Base-by-base conservation (phyloP, 495 filamentous ascomycete species). In the Terfezia boudieri region DNA sequence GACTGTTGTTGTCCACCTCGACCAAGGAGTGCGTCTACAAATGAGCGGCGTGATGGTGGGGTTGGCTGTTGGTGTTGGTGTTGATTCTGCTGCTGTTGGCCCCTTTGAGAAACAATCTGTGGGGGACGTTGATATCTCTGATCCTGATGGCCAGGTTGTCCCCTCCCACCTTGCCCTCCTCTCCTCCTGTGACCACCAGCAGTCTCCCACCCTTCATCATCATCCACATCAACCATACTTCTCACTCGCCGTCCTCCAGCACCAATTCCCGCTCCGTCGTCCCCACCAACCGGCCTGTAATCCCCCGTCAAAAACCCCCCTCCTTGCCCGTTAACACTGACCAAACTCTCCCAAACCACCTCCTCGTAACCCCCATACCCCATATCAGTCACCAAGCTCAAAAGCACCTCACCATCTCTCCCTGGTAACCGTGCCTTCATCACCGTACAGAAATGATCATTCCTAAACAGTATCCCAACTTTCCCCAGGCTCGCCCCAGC, bases 391-490 rank as follows among this genome's bases (percentile, higher is more conserved):
- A 98, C 86, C 16, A 96, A 66, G 0, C 82, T 84, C 55, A 83
- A 74, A 0, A 98, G 72, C 57, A 80, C 74, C 4, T 73, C 66
- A 0, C 82, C 81, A 35, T 76, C 70, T 0, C 86, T 86, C n/a
- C 51, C 50, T 8, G 51, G 36, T 14, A 53, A 70, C 56, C 86
- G 79, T 5, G 14, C 41, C 8, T 46, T 46, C 65, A 94, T 93
- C 0, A 98, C 64, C 0, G 90, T 96, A 35, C 82, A 82, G 63
- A 98, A 98, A 67, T 98, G 90, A 61, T 96, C 89, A 58, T 98
- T 98, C 36, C 90, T 77, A 70, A 98, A 98, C 2, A 96, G 67
- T 51, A 98, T 96, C 0, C 83, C 84, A 8, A 93, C 72, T 0
- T 80, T 76, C 2, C 85, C 86, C 0, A 85, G 82, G 12, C 55